Evolutionary conservation across 2,329 filamentous ascomycete genomes (phyloP).

Genomic region (Alternaria ethzedia): DNA sequence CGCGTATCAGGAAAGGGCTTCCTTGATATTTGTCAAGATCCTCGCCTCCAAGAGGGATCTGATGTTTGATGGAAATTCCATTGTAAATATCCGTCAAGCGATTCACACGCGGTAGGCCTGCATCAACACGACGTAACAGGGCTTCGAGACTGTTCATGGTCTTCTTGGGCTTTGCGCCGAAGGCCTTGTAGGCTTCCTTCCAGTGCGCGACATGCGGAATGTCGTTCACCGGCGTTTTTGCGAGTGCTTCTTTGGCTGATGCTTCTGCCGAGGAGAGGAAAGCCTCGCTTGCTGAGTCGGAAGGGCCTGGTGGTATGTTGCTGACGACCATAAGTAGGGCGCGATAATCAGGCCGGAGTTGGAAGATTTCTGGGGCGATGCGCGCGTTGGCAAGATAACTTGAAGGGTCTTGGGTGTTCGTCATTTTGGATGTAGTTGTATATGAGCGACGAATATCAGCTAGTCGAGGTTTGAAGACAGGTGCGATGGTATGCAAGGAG

Average conservation of each 20-base stretch:
- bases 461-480: background rate
- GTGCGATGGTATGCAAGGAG: background rate
- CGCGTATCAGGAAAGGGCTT: conserved; percentile 36
- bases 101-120: conserved; percentile 48
- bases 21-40: conserved; percentile 49
- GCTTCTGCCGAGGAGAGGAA: conserved; percentile 39
- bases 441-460: background rate
- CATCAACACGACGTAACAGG: conserved; percentile 41
- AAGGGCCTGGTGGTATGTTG: conserved; percentile 41
- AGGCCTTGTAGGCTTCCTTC: conserved; percentile 49
- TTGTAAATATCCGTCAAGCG: conserved; percentile 51
- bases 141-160: conserved; percentile 49
- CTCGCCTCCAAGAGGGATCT: conserved; percentile 50
- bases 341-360: conserved; percentile 48
- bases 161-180: conserved; percentile 50
- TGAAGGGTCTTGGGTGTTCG: background rate
- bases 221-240: conserved; percentile 30
- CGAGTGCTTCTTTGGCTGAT: conserved; percentile 15
- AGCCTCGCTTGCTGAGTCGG: conserved; percentile 38
- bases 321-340: conserved; percentile 45
- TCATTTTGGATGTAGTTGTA: background rate
- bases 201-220: conserved; percentile 49
- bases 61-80: conserved; percentile 49
- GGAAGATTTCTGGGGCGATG: conserved; percentile 37
- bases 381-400: conserved; percentile 7